Conservation (phyloP, 768 basidiomycete genomes). For the Hypsizygus marmoreus region DNA sequence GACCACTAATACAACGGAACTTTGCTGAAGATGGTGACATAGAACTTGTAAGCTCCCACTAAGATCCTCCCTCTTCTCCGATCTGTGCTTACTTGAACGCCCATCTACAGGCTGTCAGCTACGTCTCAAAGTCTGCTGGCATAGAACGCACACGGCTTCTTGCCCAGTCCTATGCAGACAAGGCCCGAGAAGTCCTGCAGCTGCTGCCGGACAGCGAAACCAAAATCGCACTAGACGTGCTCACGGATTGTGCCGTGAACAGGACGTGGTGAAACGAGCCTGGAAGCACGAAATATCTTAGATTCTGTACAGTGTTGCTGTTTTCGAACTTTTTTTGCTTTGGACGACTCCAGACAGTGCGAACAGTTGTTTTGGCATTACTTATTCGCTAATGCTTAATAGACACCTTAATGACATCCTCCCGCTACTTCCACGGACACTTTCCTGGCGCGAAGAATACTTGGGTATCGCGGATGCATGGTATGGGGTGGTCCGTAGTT, state of each 20-base stretch:
- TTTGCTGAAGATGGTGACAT: slow-evolving; percentile 80
- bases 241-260: slow-evolving; percentile 69
- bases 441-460: too few species aligned
- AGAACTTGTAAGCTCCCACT: slow-evolving; percentile 67
- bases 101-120: slow-evolving; percentile 57
- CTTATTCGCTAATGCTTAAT: too few species aligned
- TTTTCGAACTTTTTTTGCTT: too few species aligned
- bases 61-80: background rate
- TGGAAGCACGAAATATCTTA: background rate
- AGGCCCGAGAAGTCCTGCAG: slow-evolving; percentile 69
- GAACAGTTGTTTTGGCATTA: too few species aligned
- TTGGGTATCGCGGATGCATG: too few species aligned
- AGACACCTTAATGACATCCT: too few species aligned
- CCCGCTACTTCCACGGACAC: too few species aligned
- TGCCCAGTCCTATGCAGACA: slow-evolving; percentile 72
- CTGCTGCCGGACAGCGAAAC: slow-evolving; percentile 82
- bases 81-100: background rate
- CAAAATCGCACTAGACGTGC: slow-evolving; percentile 68
- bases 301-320: too few species aligned
- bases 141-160: slow-evolving; percentile 78
- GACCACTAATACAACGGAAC: slow-evolving; percentile 76
- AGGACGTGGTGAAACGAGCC: slow-evolving; percentile 46
- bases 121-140: slow-evolving; percentile 71
- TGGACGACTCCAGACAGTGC: too few species aligned
- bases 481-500: too few species aligned